Evolutionary conservation across 2,329 filamentous ascomycete genomes (phyloP).

Genomic region (Hypomyces rosellus): DNA sequence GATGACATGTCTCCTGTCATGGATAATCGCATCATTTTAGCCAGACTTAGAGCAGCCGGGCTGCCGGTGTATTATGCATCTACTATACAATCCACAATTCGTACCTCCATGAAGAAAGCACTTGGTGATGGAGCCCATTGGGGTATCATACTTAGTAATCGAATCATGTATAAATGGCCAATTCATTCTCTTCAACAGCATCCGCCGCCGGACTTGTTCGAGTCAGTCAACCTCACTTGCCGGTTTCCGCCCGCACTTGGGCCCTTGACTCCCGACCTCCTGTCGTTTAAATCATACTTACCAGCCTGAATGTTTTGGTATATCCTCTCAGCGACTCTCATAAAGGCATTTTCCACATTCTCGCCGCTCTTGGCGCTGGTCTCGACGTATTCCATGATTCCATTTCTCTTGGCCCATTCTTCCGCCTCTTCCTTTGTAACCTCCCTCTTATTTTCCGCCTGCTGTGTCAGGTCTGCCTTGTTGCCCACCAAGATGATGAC

Average conservation of each 20-base stretch:
- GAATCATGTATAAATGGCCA: background rate
- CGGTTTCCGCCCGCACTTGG: conserved; percentile 43
- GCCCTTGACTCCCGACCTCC: conserved; percentile 85
- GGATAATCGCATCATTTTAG: background rate
- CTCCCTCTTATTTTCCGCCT: conserved; percentile 59
- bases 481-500: conserved; percentile 94
- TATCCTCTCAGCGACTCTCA: conserved; percentile 90
- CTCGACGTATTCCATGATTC: conserved; percentile 89
- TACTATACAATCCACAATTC: conserved; percentile 25
- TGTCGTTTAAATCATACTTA: conserved; percentile 88
- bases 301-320: conserved; percentile 95
- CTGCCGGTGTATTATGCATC: conserved; percentile 25
- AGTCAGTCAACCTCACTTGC: conserved; percentile 41
- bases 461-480: conserved; percentile 73
- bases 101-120: background rate
- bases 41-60: background rate
- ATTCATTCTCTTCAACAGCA: conserved; percentile 40
- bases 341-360: conserved; percentile 87
- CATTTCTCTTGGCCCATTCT: conserved; percentile 80
- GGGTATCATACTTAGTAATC: conserved; percentile 23
- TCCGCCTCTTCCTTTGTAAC: conserved; percentile 79
- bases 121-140: conserved; percentile 6
- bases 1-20: conserved; percentile 17
- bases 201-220: conserved; percentile 33
- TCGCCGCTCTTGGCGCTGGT: conserved; percentile 94